Evolutionary conservation across 495 filamentous ascomycete genomes (phyloP).

Genomic region (Xylaria sp.): DNA sequence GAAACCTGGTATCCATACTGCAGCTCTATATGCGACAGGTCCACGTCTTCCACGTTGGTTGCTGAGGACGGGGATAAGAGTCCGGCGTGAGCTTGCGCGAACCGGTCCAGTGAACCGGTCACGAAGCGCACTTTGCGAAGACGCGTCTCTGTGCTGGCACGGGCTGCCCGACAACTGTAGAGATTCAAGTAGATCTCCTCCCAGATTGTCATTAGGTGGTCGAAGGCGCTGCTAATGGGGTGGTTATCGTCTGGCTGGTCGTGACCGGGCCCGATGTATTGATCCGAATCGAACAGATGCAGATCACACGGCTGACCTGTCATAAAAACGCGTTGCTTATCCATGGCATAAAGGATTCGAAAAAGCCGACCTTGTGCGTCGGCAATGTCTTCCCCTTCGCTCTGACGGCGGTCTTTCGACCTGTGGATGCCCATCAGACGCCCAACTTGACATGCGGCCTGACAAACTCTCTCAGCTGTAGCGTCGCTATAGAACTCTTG

Average conservation of each 20-base stretch:
- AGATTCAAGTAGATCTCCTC: slow-evolving; percentile 33
- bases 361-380: slow-evolving; percentile 22
- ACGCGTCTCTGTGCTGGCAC: background rate
- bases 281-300: slow-evolving; percentile 31
- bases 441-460: slow-evolving; percentile 32
- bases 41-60: background rate
- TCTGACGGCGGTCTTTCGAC: slow-evolving; percentile 1
- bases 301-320: slow-evolving; percentile 31
- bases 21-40: slow-evolving; percentile 26
- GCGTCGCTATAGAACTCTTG: slow-evolving; percentile 29
- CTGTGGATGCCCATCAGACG: slow-evolving; percentile 28
- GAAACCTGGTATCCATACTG: slow-evolving; percentile 30
- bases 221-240: slow-evolving; percentile 25
- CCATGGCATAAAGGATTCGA: slow-evolving; percentile 31
- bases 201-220: slow-evolving; percentile 35
- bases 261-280: background rate
- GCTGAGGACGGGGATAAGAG: background rate
- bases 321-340: slow-evolving; percentile 32
- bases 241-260: background rate
- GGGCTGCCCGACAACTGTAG: slow-evolving; percentile 20
- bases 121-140: slow-evolving; percentile 20
- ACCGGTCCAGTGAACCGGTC: slow-evolving; percentile 13
- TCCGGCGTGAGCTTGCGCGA: slow-evolving; percentile 11
- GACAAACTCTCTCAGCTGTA: slow-evolving; percentile 27
- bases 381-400: background rate